Evolutionary conservation across 176 grass and related monocot genomes (phyloP).

Genomic region (Avena atlantica): DNA sequence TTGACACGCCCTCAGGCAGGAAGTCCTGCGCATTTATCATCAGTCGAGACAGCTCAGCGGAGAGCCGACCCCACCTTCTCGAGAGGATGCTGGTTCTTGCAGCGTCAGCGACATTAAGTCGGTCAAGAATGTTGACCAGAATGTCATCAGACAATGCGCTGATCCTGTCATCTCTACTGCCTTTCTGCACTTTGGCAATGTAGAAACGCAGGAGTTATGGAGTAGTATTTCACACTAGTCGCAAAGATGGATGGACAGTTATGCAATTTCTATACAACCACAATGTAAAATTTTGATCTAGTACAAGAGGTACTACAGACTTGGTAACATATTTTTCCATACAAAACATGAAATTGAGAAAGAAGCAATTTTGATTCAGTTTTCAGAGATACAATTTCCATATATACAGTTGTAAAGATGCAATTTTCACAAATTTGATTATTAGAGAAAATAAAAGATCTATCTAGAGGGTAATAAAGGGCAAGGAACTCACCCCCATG

Average conservation of each 20-base stretch:
- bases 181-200: not conserved
- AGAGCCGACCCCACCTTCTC: not conserved
- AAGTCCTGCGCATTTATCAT: not conserved
- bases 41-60: not conserved
- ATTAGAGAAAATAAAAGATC: too few relatives aligned
- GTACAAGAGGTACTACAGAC: too few relatives aligned
- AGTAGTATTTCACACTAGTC: not conserved
- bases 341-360: too few relatives aligned
- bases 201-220: not conserved
- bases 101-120: not conserved
- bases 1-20: not conserved
- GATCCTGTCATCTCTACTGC: not conserved
- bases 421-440: too few relatives aligned
- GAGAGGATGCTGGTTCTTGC: slow-evolving; percentile 9
- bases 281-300: not conserved
- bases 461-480: too few relatives aligned
- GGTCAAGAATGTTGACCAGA: not conserved
- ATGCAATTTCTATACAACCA: not conserved
- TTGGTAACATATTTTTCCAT: too few relatives aligned
- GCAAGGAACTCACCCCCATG: too few relatives aligned
- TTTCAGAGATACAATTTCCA: too few relatives aligned
- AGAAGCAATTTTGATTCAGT: too few relatives aligned
- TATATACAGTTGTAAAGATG: too few relatives aligned
- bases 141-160: slow-evolving; percentile 11
- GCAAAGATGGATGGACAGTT: not conserved